These are phyloP conservation scores for Funneliformis caledonium DNA, from an alignment of 371 early-diverging fungal species.

Conservation along the genomic window DNA sequence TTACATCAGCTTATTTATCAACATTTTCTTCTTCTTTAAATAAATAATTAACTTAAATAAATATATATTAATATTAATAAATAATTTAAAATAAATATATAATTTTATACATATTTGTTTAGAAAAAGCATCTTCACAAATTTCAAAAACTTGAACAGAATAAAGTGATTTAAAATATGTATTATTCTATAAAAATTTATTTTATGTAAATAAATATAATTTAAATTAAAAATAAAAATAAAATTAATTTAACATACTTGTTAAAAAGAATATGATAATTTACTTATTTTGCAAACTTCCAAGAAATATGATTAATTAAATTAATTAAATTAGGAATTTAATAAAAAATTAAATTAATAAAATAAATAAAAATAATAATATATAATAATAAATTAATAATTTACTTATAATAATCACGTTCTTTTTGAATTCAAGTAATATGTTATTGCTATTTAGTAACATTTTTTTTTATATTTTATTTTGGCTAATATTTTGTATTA, in stretches of 20 bases:
- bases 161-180: no score
- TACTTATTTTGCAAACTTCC: background rate
- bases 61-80: background rate
- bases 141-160: background rate
- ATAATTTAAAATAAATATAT: background rate
- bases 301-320: no score
- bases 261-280: background rate
- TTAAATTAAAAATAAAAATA: background rate
- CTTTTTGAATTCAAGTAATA: no score
- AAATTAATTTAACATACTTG: slow-evolving; percentile 1
- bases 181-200: slow-evolving; percentile 5
- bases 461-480: no score
- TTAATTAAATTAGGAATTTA: background rate
- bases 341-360: no score
- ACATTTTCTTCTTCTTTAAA: slow-evolving; percentile 4
- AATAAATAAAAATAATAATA: no score
- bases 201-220: background rate
- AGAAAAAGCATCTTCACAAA: background rate
- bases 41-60: background rate
- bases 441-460: no score
- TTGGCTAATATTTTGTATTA: no score
- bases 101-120: background rate
- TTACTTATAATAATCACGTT: no score
- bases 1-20: background rate
- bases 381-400: no score